Base-by-base conservation (phyloP, 2,329 filamentous ascomycete species). In the Cryphonectria naterciae region DNA sequence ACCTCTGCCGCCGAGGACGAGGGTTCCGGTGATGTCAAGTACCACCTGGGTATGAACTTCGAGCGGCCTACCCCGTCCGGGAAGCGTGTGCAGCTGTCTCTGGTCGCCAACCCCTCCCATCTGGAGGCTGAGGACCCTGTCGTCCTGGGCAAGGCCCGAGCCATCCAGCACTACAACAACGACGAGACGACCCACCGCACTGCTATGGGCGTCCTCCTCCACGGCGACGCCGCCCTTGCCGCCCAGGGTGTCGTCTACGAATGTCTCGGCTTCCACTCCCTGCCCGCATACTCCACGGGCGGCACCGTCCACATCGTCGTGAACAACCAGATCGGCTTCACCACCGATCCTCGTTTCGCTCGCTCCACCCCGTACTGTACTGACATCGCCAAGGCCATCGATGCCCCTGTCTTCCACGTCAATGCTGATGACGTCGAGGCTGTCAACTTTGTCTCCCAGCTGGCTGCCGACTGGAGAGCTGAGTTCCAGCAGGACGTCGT, bases 251-350 rank as follows among this genome's bases (percentile, higher is more conserved):
- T 99, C 73, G 96, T 99, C 74, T 99, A 99, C 83, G 96, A 99
- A 84, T 98, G 95, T 78, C 93, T 99, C 83, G 96, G 96, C 74
- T 98, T 99, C 90, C 93, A 97, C 85, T 92, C 94, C 67, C 90
- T 99, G 52, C 96, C 96, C 41, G 93, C 93, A 76, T 99, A 98
- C 85, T 97, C 97, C 65, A 98, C 96, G 68, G 96, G 96, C 77
- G 96, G 96, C 79, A 99, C 96, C 71, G 93, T 99, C 77, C 96
- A 99, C 84, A 87, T 99, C 75, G 91, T 99, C 72, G 95, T 98
- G 77, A 99, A 99, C 90, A 99, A 99, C 88, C 96, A 99, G 87
- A 99, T 99, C 81, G 96, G 96, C 82, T 99, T 99, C 87, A 99
- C 96, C 68, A 99, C 96, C 32, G 96, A 99, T 80, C 96, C 96